Conservation (phyloP, 129 eudicot genomes). For the Lactuca sativa region DNA sequence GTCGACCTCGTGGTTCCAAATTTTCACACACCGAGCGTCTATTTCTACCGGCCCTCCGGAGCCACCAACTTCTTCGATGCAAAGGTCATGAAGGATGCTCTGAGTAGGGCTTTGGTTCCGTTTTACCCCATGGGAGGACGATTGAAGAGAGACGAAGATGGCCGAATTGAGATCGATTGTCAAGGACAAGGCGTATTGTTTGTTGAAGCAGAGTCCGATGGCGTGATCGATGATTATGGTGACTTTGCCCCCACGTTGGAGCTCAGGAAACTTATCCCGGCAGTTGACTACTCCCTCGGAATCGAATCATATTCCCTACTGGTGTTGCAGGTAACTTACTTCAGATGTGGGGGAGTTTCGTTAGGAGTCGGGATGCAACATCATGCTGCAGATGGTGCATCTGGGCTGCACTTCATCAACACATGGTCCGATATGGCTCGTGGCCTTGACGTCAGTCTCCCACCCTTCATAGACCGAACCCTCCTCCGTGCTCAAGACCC, state of each 20-base stretch:
- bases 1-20: slow-evolving; percentile 69
- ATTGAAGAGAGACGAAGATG: slow-evolving; percentile 62
- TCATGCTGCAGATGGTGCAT: slow-evolving; percentile 79
- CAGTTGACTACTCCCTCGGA: slow-evolving; percentile 62
- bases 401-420: slow-evolving; percentile 76
- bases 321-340: slow-evolving; percentile 65
- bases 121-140: slow-evolving; percentile 81
- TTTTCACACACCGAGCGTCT: slow-evolving; percentile 66
- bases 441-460: slow-evolving; percentile 48
- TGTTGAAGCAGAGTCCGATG: slow-evolving; percentile 67
- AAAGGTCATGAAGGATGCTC: slow-evolving; percentile 43
- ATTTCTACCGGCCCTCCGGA: slow-evolving; percentile 62
- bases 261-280: slow-evolving; percentile 59
- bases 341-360: slow-evolving; percentile 77
- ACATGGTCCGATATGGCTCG: slow-evolving; percentile 83
- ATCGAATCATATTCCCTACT: slow-evolving; percentile 51
- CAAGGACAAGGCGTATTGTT: slow-evolving; percentile 71
- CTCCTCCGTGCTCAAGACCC: slow-evolving; percentile 59
- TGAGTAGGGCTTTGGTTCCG: slow-evolving; percentile 59
- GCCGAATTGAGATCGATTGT: slow-evolving; percentile 72
- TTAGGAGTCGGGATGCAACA: slow-evolving; percentile 91
- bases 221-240: slow-evolving; percentile 61
- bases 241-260: slow-evolving; percentile 74
- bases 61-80: slow-evolving; percentile 51
- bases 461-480: slow-evolving; percentile 63